Base-by-base conservation (phyloP, 2,329 filamentous ascomycete genomes). In the Aspergillus novofumigatus region DNA sequence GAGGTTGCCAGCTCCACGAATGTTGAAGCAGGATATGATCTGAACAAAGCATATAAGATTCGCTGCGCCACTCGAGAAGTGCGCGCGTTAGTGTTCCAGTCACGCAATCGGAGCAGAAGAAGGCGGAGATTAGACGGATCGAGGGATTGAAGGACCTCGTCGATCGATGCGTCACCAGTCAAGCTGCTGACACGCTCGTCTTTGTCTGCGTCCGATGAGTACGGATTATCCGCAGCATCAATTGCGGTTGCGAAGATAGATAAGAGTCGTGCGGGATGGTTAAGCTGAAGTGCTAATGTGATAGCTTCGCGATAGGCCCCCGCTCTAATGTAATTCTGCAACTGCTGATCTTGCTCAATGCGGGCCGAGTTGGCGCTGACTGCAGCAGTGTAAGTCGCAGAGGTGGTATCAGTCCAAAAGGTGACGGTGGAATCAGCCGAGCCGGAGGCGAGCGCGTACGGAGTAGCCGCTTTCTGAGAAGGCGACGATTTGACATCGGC, bases 81-180 rank as follows among this genome's bases (percentile, higher is more conserved):
- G 59, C 91, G 84, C 0, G 91, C 92, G 66, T 97, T 97, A 4
- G 94, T 96, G 72, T 99, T 99, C 94, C 94, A 99, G 76, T 99
- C 94, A 49, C 95, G 84, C 48, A 97, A 76, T 57, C 94, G 83
- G 41, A 93, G 80, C 0, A 99, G 82, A 14, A 99, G 82, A 6
- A 86, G 80, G 75, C 91, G 95, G 14, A 99, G 83, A 71, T 97
- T 93, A 65, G 93, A 89, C 65, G 94, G 88, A 4, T 88, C 88
- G 5, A 99, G 81, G 11, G 79, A 84, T n/a, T 81, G 84, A 1
- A 99, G 80, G 0, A 96, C 92, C 52, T 91, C 83, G 65, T 97
- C 94, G 8, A 97, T 93, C 45, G 77, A 75, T 10, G 71, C 66
- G 54, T 80, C 70, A 20, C 80, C 80, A 3, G 75, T 78, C 29